Evolutionary conservation across 2,329 filamentous ascomycete species (phyloP).

Genomic region (Blastomyces gilchristii): DNA sequence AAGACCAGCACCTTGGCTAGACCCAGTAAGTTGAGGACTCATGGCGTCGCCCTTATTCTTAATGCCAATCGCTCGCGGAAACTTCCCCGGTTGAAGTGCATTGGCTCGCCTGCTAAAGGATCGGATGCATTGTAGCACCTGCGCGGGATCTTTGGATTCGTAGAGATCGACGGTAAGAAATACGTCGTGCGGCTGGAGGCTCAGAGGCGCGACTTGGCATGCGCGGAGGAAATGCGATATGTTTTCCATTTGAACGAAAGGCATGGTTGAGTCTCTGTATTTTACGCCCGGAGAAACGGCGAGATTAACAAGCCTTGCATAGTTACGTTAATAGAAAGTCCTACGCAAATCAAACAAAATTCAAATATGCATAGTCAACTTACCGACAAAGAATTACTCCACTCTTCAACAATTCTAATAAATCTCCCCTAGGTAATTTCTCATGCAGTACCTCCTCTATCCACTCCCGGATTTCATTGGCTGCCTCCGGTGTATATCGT

Average conservation of each 20-base stretch:
- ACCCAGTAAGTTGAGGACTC: conserved; percentile 59
- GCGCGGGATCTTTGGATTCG: conserved; percentile 89
- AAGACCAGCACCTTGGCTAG: conserved; percentile 40
- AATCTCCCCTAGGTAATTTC: conserved; percentile 59
- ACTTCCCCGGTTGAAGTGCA: conserved; percentile 58
- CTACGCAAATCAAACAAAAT: conserved; percentile 9
- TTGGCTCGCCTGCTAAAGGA: conserved; percentile 86
- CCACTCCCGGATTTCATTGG: conserved; percentile 74
- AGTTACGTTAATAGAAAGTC: conserved; percentile 19
- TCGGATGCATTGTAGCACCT: conserved; percentile 84
- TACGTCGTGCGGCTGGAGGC: conserved; percentile 82
- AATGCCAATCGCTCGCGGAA: conserved; percentile 66
- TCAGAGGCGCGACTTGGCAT: conserved; percentile 74
- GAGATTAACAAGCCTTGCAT: conserved; percentile 65
- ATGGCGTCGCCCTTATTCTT: conserved; percentile 50
- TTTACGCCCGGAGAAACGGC: conserved; percentile 66
- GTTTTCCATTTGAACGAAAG: conserved; percentile 99
- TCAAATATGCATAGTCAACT: conserved; percentile 21
- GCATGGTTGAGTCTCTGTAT: conserved; percentile 89
- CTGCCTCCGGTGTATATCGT: conserved; percentile 83
- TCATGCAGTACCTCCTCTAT: conserved; percentile 74
- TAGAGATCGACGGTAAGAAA: conserved; percentile 96
- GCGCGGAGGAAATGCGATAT: conserved; percentile 90
- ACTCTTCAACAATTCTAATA: conserved; percentile 80
- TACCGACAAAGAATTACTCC: conserved; percentile 89